Base-by-base conservation (phyloP, 192 early-diverging fungal genomes). In the Coemansia sp. region DNA sequence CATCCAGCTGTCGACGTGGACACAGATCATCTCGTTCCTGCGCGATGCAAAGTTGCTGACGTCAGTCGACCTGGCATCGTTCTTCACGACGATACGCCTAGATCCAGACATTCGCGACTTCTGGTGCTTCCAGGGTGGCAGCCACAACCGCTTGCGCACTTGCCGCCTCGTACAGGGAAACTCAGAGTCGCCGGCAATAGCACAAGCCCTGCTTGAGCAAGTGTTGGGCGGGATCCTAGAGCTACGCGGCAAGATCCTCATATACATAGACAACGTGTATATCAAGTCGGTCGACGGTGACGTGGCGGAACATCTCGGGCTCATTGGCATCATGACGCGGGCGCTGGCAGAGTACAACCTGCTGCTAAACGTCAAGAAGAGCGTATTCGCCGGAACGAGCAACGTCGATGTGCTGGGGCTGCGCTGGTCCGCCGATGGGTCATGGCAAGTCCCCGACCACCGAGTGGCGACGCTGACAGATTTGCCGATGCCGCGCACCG, bases 191-290 rank as follows among this genome's bases (percentile, higher is more conserved):
- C 46, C 61, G 10, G 61, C 46, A 5, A 63, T 63, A 10, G 37
- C 68, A 6, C 59, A 70, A 57, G 62, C 60, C 22, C 49, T 63
- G 25, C 38, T 74, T 31, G 42, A 57, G 35, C 65, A 74, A 4
- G 56, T 68, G 2, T 35, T 74, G 2, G 39, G 25, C n/a, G 39
- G 24, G 15, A 22, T 51, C 11, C 29, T 25, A 0, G 53, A 8
- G 12, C 41, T 68, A 6, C 7, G 31, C 0, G 60, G 60, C 14
- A 67, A 65, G 20, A 0, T 67, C 10, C 29, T 67, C 6, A 29
- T 58, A 5, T 73, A 73, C 38, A 73, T 73, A 6, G 72, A 74
- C 56, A 74, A 74, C 17, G 46, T 74, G 2, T 74, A 74, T 32
- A 1, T 74, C 1, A 64, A 68, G 58, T 59, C 65, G 4, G 41